Conservation (phyloP, 768 basidiomycete species). For the Cubamyces sp. region DNA sequence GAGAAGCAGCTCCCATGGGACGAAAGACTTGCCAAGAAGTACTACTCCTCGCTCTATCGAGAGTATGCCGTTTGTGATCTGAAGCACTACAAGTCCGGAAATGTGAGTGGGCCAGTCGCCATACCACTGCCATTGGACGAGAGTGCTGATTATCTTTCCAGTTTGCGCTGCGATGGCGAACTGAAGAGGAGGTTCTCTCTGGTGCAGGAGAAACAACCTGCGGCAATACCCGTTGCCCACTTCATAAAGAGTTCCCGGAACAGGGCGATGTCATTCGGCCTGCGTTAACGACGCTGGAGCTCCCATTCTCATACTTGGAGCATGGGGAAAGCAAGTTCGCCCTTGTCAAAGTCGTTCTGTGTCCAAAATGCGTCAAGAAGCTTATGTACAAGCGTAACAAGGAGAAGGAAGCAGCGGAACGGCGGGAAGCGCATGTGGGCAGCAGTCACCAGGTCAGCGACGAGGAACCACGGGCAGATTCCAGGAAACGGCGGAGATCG, state of each 20-base stretch:
- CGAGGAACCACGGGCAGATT: not conserved
- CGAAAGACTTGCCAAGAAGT: slow-evolving; percentile 84
- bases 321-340: slow-evolving; percentile 75
- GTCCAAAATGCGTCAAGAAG: slow-evolving; percentile 77
- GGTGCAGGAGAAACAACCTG: slow-evolving; percentile 88
- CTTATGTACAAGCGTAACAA: slow-evolving; percentile 83
- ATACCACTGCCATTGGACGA: not conserved
- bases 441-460: not conserved
- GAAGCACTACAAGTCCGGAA: slow-evolving; percentile 94
- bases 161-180: slow-evolving; percentile 94
- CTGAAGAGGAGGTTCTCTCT: slow-evolving; percentile 85
- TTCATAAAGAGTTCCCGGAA: slow-evolving; percentile 43
- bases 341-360: slow-evolving; percentile 90
- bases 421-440: slow-evolving; percentile 7
- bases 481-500: not conserved
- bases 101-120: slow-evolving; percentile 51
- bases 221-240: slow-evolving; percentile 83
- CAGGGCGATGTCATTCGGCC: slow-evolving; percentile 26
- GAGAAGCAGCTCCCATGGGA: slow-evolving; percentile 64
- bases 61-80: slow-evolving; percentile 93
- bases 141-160: slow-evolving; percentile 34
- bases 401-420: slow-evolving; percentile 48
- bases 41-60: slow-evolving; percentile 85
- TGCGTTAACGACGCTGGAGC: slow-evolving; percentile 74
- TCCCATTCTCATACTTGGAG: slow-evolving; percentile 90